These are phyloP conservation scores for Luffa aegyptiaca DNA, from an alignment of 306 rosid genomes.

Conservation along the genomic window DNA sequence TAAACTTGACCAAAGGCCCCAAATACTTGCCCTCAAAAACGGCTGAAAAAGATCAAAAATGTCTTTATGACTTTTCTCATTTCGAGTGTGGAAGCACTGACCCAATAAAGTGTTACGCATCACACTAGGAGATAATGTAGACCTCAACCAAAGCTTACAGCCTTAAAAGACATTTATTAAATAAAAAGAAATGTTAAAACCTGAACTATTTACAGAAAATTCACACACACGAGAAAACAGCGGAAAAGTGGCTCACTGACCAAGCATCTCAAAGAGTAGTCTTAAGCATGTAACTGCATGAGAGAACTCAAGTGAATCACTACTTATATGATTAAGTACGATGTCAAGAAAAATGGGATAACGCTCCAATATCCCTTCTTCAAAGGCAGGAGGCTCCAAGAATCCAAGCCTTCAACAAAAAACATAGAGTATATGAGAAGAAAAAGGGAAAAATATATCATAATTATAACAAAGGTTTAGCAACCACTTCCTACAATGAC, in stretches of 20 bases:
- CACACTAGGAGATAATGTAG: conserved; percentile 80
- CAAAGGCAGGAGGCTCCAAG: conserved; percentile 88
- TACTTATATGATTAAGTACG: conserved; percentile 81
- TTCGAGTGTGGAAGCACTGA: conserved; percentile 89
- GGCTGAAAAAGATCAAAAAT: conserved; percentile 94
- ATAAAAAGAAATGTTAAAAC: conserved; percentile 17
- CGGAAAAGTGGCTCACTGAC: conserved; percentile 27
- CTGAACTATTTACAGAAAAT: conserved; percentile 3
- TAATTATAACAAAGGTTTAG: conserved; percentile 8
- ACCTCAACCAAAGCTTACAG: conserved; percentile 96
- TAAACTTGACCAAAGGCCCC: conserved; percentile 13
- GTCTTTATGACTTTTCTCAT: conserved; percentile 92
- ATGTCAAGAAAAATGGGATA: conserved; percentile 91
- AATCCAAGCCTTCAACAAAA: conserved; percentile 74
- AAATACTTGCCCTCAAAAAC: conserved; percentile 70
- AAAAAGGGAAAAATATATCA: conserved; percentile 4
- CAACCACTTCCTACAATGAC: conserved; percentile 66
- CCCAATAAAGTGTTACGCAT: conserved; percentile 94
- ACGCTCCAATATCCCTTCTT: conserved; percentile 92
- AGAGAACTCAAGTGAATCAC: conserved; percentile 76
- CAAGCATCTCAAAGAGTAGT: conserved; percentile 84
- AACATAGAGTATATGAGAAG: conserved; percentile 16
- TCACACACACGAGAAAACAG: conserved; percentile 8
- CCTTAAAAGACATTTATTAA: conserved; percentile 36
- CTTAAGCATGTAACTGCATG: conserved; percentile 91